Base-by-base conservation (phyloP, 2,329 filamentous ascomycete species). In the Metarhizium robertsii region DNA sequence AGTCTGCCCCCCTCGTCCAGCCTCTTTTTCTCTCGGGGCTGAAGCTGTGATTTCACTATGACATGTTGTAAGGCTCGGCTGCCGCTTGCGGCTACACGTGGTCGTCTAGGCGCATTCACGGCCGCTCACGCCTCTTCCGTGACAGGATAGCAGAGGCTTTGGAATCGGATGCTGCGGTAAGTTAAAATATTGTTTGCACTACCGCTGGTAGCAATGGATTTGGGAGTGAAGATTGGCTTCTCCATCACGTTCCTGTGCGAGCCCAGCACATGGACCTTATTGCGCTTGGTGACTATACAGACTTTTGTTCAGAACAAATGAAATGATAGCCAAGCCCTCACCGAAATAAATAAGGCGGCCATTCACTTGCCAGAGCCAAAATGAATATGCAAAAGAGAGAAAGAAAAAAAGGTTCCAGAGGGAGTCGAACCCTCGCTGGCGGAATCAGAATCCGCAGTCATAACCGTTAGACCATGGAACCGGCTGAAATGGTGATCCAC, bases 401-500 rank as follows among this genome's bases (percentile, higher is more conserved):
- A 46, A 50, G 61, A 63, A 65, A 64, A 60, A 4, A 40, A 68
- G 67, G 67, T 69, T 63, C 63, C 64, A 64, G 66, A 36, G 66
- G 66, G 67, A 69, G 66, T 69, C 66, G 66, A 67, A 68, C 65
- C 66, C 66, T 67, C 66, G 66, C 66, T 69, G 67, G 66, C 66
- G 65, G 67, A 68, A 68, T 68, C 66, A 68, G 58, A 60, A 60
- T 68, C 67, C 65, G 67, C 66, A 69, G 66, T 69, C 66, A 69
- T 69, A 61, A 66, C 66, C 66, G 66, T 68, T 68, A 69, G 67
- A 69, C 66, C 66, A 69, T 64, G 64, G 62, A 68, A 68, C 67
- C 66, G 1, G 2, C 25, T 58, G 59, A 61, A 62, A 57, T 52
- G 59, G 64, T 67, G 54, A 20, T 53, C 61, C 61, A 56, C 60